phyloP scores from a whole-genome alignment of 306 rosid genomes.

The Dryas alaskensis region DNA sequence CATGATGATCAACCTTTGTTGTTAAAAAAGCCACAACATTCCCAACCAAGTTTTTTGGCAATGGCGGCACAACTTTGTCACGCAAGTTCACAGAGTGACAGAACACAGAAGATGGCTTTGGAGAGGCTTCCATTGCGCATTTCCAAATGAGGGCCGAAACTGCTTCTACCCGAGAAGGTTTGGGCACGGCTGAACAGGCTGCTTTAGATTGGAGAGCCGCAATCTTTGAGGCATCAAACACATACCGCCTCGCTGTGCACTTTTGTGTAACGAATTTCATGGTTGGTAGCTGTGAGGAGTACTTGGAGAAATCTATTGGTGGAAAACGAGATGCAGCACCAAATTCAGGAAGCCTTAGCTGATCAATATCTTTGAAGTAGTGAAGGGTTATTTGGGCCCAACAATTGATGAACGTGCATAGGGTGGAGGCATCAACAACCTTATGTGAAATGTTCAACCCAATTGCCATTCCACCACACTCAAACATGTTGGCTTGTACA shows the following conservation, averaged over 20 bases:
- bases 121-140: conserved; percentile 26
- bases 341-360: background rate
- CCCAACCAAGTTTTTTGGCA: conserved; percentile 31
- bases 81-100: conserved; percentile 35
- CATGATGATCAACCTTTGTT: too few relatives aligned
- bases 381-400: background rate
- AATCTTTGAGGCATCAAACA: conserved; percentile 34
- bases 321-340: background rate
- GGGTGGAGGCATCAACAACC: background rate
- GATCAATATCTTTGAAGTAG: too few relatives aligned
- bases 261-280: conserved; percentile 7
- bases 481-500: conserved; percentile 29
- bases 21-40: conserved; percentile 3
- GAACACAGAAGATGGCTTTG: conserved; percentile 19
- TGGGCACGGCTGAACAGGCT: background rate
- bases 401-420: background rate
- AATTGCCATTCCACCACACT: conserved; percentile 5
- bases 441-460: background rate
- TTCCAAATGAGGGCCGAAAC: conserved; percentile 46
- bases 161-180: conserved; percentile 41
- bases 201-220: conserved; percentile 33
- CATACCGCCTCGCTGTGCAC: conserved; percentile 34
- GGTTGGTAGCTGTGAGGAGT: background rate
- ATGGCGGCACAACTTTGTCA: conserved; percentile 21
- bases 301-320: background rate